Evolutionary conservation across 192 early-diverging fungal genomes (phyloP).

Genomic region (Entomortierella parvispora): DNA sequence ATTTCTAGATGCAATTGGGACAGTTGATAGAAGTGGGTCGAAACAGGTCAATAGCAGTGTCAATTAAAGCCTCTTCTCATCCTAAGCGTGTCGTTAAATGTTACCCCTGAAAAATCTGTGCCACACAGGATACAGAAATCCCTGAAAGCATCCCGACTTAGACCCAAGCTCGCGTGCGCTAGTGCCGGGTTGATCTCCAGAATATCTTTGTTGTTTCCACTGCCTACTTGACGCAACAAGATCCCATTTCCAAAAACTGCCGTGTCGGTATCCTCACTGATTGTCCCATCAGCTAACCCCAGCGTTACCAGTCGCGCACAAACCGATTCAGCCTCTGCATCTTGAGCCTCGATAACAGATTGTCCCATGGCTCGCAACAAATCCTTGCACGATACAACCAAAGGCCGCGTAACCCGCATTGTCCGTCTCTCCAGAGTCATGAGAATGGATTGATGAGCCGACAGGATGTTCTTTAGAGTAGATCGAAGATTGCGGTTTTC

Average conservation of each 20-base stretch:
- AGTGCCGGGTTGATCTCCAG: conserved; percentile 61
- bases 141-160: conserved; percentile 64
- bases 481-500: conserved; percentile 9
- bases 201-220: conserved; percentile 24
- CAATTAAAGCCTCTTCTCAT: too few relatives aligned
- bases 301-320: conserved; percentile 65
- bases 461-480: conserved; percentile 23
- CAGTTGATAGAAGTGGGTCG: too few relatives aligned
- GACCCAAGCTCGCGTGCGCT: conserved; percentile 57
- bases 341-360: conserved; percentile 54
- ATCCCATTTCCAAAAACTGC: conserved; percentile 63
- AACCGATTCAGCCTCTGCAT: conserved; percentile 72
- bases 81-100: not conserved
- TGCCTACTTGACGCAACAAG: conserved; percentile 59
- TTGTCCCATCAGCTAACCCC: conserved; percentile 63
- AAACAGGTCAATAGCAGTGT: too few relatives aligned
- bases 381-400: conserved; percentile 56
- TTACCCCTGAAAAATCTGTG: conserved; percentile 73
- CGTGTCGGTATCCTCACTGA: conserved; percentile 73
- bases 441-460: conserved; percentile 21
- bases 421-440: conserved; percentile 60
- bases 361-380: conserved; percentile 64
- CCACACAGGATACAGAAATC: conserved; percentile 84
- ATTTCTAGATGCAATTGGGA: conserved; percentile 32
- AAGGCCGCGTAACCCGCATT: conserved; percentile 56